These are phyloP conservation scores for Aristolochia californica DNA, from an alignment of 164 flowering plant genomes.

Conservation along the genomic window DNA sequence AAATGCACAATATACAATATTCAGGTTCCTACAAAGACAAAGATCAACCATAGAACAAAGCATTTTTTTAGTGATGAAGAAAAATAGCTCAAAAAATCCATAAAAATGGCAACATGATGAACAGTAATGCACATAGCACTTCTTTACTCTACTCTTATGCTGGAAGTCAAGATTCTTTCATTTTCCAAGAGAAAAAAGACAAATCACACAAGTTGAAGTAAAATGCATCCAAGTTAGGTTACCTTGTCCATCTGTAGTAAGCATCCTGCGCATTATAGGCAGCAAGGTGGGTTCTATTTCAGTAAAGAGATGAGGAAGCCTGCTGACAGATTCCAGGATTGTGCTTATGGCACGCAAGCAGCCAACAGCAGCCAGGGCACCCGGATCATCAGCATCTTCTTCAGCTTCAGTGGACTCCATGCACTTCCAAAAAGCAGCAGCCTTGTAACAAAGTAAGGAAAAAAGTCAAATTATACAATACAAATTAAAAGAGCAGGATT, in stretches of 20 bases:
- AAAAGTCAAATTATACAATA: too few species aligned
- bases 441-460: constrained; percentile 32
- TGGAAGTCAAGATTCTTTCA: too few species aligned
- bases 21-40: too few species aligned
- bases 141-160: too few species aligned
- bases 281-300: constrained; percentile 83
- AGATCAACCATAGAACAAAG: too few species aligned
- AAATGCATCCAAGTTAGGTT: background rate
- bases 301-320: constrained; percentile 80
- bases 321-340: constrained; percentile 94
- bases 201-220: background rate
- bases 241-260: constrained; percentile 99
- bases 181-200: too few species aligned
- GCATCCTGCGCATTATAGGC: constrained; percentile 94
- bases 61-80: too few species aligned
- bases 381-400: constrained; percentile 93
- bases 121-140: too few species aligned
- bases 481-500: background rate
- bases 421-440: constrained; percentile 98
- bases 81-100: too few species aligned
- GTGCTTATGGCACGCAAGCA: constrained; percentile 99
- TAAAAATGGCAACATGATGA: too few species aligned
- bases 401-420: constrained; percentile 85
- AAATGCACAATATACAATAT: too few species aligned
- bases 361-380: constrained; percentile 98